Base-by-base conservation (phyloP, 495 filamentous ascomycete genomes). In the Talaromyces trachyspermus region DNA sequence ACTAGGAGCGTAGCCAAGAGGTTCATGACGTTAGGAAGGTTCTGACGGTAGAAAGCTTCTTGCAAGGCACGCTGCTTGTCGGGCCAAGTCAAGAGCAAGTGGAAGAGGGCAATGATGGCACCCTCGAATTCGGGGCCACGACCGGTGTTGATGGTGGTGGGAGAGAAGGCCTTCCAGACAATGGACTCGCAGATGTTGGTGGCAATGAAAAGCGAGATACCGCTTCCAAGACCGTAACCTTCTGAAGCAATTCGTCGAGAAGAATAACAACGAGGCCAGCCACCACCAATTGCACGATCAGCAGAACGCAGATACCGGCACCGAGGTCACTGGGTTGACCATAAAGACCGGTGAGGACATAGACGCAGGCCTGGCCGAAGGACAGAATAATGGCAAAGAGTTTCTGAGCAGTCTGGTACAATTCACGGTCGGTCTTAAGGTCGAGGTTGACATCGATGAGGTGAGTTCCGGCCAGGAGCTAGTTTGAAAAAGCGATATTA, bases 121-220 rank as follows among this genome's bases (percentile, higher is more conserved):
- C 94, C 94, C 75, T 99, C 94, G 64, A 97, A 99, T 70, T 99
- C 94, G 58, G 94, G 94, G 43, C 94, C 94, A 76, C 94, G 88
- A 51, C 94, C 94, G 49, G 94, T 97, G 77, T 99, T 99, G 72
- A 99, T 95, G 61, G 92, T 96, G 12, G 94, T 99, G 22, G 94
- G 94, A 45, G 89, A 95, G 76, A 97, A 97, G 15, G 94, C 94
- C 77, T 95, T 95, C 94, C 94, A 99, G 67, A 99, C 83, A 65
- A 99, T 99, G 26, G 89, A 95, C 73, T 99, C 94, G 84, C 94
- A 99, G 72, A 99, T 97, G 79, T 97, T 97, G 75, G 94, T 99
- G 46, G 94, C 94, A 64, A 99, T 99, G 81, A 99, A 99, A 46
- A 99, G 84, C 36, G 89, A 95, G 67, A 99, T 99, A 71, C 94